Evolutionary conservation across 805 yeast species (phyloP).

Genomic region (Yueomyces sinensis): DNA sequence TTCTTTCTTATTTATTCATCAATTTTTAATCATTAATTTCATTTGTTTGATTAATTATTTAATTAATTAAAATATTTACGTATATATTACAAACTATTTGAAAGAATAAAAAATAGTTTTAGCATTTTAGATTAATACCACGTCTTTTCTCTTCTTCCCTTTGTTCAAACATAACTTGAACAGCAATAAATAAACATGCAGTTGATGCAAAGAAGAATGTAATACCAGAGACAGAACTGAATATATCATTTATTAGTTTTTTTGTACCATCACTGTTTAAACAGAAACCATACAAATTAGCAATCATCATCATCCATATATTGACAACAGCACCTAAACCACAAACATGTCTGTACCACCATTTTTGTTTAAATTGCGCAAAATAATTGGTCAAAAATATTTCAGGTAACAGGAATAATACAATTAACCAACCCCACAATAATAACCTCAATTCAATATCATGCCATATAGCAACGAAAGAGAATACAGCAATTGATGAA

Average conservation of each 20-base stretch:
- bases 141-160: slow-evolving; percentile 75
- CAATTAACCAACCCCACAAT: slow-evolving; percentile 94
- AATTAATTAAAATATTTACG: too few species aligned
- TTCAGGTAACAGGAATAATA: slow-evolving; percentile 79
- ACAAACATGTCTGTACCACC: slow-evolving; percentile 74
- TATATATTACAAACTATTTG: too few species aligned
- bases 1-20: too few species aligned
- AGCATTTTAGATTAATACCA: slow-evolving; percentile 73
- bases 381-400: slow-evolving; percentile 40
- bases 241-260: slow-evolving; percentile 52
- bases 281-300: slow-evolving; percentile 90
- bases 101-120: too few species aligned
- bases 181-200: slow-evolving; percentile 61
- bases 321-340: slow-evolving; percentile 81
- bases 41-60: too few species aligned
- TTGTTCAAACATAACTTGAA: slow-evolving; percentile 88
- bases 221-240: slow-evolving; percentile 58
- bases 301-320: slow-evolving; percentile 97
- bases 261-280: slow-evolving; percentile 78
- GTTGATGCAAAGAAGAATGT: slow-evolving; percentile 49
- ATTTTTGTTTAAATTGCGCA: slow-evolving; percentile 28
- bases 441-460: slow-evolving; percentile 79
- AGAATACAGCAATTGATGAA: slow-evolving; percentile 74
- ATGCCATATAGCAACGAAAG: slow-evolving; percentile 97
- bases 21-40: too few species aligned